phyloP scores from a whole-genome alignment of 345 rosid species.

The Euphorbia tirucalli region DNA sequence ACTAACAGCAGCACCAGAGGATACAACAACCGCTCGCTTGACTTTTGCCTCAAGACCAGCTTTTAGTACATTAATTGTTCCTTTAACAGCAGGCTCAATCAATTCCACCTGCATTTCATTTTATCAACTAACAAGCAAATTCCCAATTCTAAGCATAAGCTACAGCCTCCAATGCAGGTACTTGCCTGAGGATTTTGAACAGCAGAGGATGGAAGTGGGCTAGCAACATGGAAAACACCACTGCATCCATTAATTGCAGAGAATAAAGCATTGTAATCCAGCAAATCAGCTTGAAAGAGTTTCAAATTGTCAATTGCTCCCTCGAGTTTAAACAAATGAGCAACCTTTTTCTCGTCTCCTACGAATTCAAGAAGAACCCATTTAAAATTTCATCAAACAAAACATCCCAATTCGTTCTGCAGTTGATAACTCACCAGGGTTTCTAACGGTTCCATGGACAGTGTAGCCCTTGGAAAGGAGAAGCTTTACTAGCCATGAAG shows the following conservation, averaged over 20 bases:
- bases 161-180: too few species aligned
- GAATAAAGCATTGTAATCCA: neutral
- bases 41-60: conserved; percentile 58
- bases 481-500: conserved; percentile 59
- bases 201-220: conserved; percentile 50
- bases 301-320: conserved; percentile 55
- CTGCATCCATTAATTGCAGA: conserved; percentile 1
- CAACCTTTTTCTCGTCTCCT: conserved; percentile 57
- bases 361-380: neutral
- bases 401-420: neutral
- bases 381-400: too few species aligned
- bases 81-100: conserved; percentile 65
- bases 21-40: conserved; percentile 58
- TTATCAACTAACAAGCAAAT: neutral
- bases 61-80: conserved; percentile 61
- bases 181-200: conserved; percentile 27
- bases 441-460: conserved; percentile 45
- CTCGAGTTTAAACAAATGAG: conserved; percentile 47
- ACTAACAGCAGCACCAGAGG: conserved; percentile 53
- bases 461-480: conserved; percentile 51
- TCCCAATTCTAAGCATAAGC: too few species aligned
- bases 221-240: conserved; percentile 68
- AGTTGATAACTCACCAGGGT: conserved; percentile 34
- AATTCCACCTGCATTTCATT: conserved; percentile 48
- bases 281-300: conserved; percentile 52